Evolutionary conservation across 495 filamentous ascomycete genomes (phyloP), one percentile per base, ranked within the genome.

Genomic region (Tirmania nivea): DNA sequence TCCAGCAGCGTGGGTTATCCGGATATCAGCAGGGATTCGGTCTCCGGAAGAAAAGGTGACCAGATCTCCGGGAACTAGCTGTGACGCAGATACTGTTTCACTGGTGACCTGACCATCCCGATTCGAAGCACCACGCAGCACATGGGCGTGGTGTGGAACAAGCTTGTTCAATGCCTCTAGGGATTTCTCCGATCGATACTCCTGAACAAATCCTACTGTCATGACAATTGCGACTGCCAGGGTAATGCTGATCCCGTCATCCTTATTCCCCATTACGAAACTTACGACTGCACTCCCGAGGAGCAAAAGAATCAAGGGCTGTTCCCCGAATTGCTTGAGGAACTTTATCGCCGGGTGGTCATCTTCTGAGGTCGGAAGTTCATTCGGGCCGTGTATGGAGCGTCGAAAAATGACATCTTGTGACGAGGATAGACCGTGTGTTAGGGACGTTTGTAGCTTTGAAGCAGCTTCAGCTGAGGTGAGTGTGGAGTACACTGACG

Each of bases 151-250:
- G 64, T 96, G 87, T 21, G 90, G 92, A 0, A 96, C 88, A 34
- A 99, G 70, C 56, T 88, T 84, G 63, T 81, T 94, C 53, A 99
- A 71, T 50, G 90, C 90, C 66, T 96, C 90, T 62, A 99, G 76
- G 2, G 88, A 94, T 68, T 96, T 93, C 65, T 99, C 92, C 42
- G 89, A 95, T 54, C 92, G 77, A 65, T 95, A 96, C 67, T 99
- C 90, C 64, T 99, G 90, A 54, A 96, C 76, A 62, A 99, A 99
- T 10, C 86, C 90, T 51, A 96, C 90, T 1, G 83, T 83, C 37
- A 96, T 87, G 16, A 99, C 90, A 63, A 99, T 96, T 48, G 86
- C 90, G 8, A 99, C 90, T 1, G 90, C 90, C 35, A 93, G 75
- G 1, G 89, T 72, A 60, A 99, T 99, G 67, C 88, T 95, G 60